Conservation (phyloP, 2,329 filamentous ascomycete species). For the Xylaria hypoxylon region DNA sequence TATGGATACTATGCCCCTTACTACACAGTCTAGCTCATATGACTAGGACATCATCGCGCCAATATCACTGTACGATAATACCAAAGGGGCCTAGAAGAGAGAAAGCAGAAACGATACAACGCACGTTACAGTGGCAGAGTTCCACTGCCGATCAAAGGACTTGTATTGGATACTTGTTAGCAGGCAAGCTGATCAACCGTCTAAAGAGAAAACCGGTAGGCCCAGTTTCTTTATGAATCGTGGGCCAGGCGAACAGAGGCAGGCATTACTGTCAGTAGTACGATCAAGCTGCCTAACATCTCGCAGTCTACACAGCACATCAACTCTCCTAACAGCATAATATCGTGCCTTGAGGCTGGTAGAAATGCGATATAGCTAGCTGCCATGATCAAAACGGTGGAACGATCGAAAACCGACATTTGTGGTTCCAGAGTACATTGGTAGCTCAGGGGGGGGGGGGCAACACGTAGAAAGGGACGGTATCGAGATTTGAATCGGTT, state of each 20-base stretch:
- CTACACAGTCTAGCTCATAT: too few species aligned
- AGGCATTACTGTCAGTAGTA: too few species aligned
- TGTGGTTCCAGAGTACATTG: slow-evolving; percentile 39
- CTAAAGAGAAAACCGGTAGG: too few species aligned
- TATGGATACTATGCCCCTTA: background rate
- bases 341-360: too few species aligned
- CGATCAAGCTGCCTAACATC: too few species aligned
- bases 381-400: slow-evolving; percentile 41
- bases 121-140: slow-evolving; percentile 5
- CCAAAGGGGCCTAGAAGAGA: background rate
- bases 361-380: slow-evolving; percentile 40
- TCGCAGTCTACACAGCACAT: too few species aligned
- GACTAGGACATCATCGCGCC: background rate
- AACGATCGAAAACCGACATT: slow-evolving; percentile 39
- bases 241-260: too few species aligned
- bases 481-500: slow-evolving; percentile 8
- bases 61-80: slow-evolving; percentile 4
- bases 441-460: background rate
- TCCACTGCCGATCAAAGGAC: too few species aligned
- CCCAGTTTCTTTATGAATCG: too few species aligned
- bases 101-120: slow-evolving; percentile 4
- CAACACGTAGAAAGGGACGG: slow-evolving; percentile 11
- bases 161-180: too few species aligned
- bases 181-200: too few species aligned
- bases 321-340: too few species aligned